Percentiles rank a stretch among this genome's conserved stretches.
Evolutionary conservation across 2,329 filamentous ascomycete genomes (phyloP).

Genomic region (Paecilomyces formosus): DNA sequence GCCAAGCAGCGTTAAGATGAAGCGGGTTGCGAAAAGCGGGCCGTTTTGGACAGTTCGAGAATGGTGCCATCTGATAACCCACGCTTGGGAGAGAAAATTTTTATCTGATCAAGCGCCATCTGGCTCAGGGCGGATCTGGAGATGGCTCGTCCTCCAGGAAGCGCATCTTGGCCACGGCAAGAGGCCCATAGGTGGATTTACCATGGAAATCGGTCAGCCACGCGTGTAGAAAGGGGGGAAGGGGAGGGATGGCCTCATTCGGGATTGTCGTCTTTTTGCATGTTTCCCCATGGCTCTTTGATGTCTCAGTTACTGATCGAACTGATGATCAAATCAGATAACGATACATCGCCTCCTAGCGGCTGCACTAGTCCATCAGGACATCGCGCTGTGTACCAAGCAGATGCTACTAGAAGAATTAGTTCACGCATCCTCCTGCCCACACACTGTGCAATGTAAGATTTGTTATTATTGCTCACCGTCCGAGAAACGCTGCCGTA

Average conservation of each 20-base stretch:
- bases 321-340: not conserved
- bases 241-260: not conserved
- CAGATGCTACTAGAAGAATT: not conserved
- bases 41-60: constrained; percentile 4
- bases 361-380: not conserved
- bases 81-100: constrained; percentile 3
- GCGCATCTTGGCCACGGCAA: not conserved
- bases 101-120: constrained; percentile 10
- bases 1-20: not conserved
- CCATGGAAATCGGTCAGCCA: too few relatives aligned
- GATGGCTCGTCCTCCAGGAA: not conserved
- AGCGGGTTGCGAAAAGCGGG: constrained; percentile 3
- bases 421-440: not conserved
- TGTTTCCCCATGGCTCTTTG: not conserved
- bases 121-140: not conserved
- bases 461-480: not conserved
- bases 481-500: not conserved
- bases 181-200: not conserved
- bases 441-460: too few relatives aligned
- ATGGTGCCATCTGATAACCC: constrained; percentile 13
- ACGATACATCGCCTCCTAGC: not conserved
- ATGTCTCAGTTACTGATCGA: not conserved
- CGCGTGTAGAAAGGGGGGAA: too few relatives aligned
- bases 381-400: too few relatives aligned
- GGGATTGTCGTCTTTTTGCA: not conserved